These are phyloP conservation scores for Colletotrichum sp. DNA, from an alignment of 2,329 filamentous ascomycete genomes.

Conservation along the genomic window DNA sequence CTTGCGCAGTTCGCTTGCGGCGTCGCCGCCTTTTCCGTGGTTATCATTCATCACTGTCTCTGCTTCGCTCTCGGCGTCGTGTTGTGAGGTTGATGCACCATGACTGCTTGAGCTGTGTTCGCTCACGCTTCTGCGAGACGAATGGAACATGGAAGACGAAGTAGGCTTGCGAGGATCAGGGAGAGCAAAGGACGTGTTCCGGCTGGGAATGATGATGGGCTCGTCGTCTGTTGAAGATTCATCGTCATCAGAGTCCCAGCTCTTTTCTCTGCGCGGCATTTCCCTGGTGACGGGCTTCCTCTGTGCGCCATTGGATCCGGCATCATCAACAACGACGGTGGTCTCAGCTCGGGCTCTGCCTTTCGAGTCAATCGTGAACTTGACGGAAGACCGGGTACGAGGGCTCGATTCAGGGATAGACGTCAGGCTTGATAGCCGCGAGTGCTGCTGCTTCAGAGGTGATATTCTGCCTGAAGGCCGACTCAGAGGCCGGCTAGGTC, in stretches of 20 bases:
- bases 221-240: conserved; percentile 68
- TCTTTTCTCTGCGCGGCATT: conserved; percentile 29
- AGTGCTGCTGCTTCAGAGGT: conserved; percentile 54
- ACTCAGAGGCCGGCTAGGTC: conserved; percentile 36
- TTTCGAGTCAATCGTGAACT: conserved; percentile 66
- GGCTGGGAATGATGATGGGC: conserved; percentile 67
- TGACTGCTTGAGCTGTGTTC: conserved; percentile 51
- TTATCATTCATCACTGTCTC: conserved; percentile 60
- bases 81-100: conserved; percentile 30
- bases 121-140: conserved; percentile 51
- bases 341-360: conserved; percentile 63
- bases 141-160: conserved; percentile 49
- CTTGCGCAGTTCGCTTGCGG: conserved; percentile 63
- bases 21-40: conserved; percentile 53
- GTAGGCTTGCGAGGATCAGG: conserved; percentile 57
- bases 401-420: conserved; percentile 62
- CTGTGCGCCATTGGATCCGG: conserved; percentile 17
- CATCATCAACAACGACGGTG: conserved; percentile 43
- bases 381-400: conserved; percentile 59
- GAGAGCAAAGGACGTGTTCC: conserved; percentile 61
- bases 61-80: conserved; percentile 59
- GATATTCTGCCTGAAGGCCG: conserved; percentile 53
- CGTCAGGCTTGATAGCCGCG: conserved; percentile 54
- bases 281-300: conserved; percentile 24
- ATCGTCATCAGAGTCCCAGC: conserved; percentile 54